A percentile compares a stretch with the other conserved stretches of the same genome.
phyloP scores from a whole-genome alignment of 2,329 filamentous ascomycete species.

The Monosporascus sp. region DNA sequence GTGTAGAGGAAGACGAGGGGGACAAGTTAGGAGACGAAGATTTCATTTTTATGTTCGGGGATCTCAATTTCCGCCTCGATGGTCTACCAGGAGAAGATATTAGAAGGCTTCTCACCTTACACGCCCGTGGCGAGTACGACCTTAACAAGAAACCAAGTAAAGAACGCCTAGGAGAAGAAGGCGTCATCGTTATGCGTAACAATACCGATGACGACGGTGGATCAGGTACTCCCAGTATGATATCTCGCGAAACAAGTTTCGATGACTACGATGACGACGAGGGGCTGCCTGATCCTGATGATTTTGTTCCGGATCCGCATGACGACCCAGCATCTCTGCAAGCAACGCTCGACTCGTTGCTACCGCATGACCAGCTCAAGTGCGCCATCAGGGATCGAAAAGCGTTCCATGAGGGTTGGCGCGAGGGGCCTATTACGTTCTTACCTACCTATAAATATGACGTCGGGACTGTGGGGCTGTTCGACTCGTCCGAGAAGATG shows the following conservation, averaged over 20 bases:
- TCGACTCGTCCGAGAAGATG: slow-evolving; percentile 93
- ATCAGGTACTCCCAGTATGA: slow-evolving; percentile 24
- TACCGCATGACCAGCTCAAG: slow-evolving; percentile 84
- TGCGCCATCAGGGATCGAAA: slow-evolving; percentile 70
- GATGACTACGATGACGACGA: slow-evolving; percentile 29
- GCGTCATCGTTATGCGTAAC: slow-evolving; percentile 45
- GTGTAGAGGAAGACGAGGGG: slow-evolving; percentile 59
- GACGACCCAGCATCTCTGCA: slow-evolving; percentile 82
- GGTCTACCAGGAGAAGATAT: slow-evolving; percentile 89
- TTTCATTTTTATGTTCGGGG: slow-evolving; percentile 93
- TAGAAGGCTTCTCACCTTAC: slow-evolving; percentile 73
- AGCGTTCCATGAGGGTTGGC: slow-evolving; percentile 87
- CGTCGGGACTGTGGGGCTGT: slow-evolving; percentile 83
- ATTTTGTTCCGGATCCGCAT: slow-evolving; percentile 61
- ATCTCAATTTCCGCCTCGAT: slow-evolving; percentile 90
- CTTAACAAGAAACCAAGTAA: slow-evolving; percentile 37
- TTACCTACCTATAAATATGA: slow-evolving; percentile 98
- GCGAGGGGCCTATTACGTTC: slow-evolving; percentile 82
- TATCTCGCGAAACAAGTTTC: slow-evolving; percentile 29
- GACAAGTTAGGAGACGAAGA: slow-evolving; percentile 83
- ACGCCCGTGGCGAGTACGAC: slow-evolving; percentile 74
- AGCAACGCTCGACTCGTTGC: slow-evolving; percentile 77
- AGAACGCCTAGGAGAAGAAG: slow-evolving; percentile 39
- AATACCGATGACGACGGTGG: slow-evolving; percentile 41
- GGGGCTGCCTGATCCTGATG: slow-evolving; percentile 56